Evolutionary conservation across 1,284 basidiomycete species (phyloP).

Genomic region (Dichomitus squalens): DNA sequence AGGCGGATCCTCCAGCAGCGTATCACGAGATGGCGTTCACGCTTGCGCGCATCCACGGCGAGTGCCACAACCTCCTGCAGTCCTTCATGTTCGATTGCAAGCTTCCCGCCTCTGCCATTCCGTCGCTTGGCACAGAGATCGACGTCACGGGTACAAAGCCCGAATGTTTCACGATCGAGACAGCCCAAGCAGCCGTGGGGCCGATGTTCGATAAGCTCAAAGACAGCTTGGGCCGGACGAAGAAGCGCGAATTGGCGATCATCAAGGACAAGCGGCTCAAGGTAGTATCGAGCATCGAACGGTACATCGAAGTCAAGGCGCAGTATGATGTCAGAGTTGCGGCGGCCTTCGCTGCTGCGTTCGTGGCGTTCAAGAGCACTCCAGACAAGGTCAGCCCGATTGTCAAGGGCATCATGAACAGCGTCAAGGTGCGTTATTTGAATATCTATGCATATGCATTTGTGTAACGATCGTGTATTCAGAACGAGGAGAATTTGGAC

Average conservation of each 20-base stretch:
- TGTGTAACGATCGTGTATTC: neutral
- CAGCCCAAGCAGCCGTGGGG: conserved; percentile 75
- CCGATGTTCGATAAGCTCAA: conserved; percentile 77
- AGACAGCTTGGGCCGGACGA: conserved; percentile 69
- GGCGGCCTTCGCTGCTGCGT: conserved; percentile 89
- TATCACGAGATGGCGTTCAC: conserved; percentile 93
- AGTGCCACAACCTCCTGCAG: conserved; percentile 81
- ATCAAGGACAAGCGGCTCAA: conserved; percentile 81
- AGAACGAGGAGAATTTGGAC: conserved; percentile 91
- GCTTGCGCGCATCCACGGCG: conserved; percentile 79
- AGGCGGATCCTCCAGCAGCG: conserved; percentile 72
- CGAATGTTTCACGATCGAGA: conserved; percentile 81
- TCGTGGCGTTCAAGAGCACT: conserved; percentile 82
- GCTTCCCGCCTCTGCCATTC: conserved; percentile 79
- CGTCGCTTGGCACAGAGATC: conserved; percentile 77
- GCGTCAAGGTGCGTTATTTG: conserved; percentile 78
- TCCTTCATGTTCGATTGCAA: conserved; percentile 88
- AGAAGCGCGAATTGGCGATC: conserved; percentile 75
- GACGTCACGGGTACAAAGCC: conserved; percentile 70
- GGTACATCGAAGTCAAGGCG: conserved; percentile 83
- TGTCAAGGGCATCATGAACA: conserved; percentile 97
- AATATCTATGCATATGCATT: neutral
- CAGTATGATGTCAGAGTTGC: conserved; percentile 88
- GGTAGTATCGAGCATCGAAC: conserved; percentile 78
- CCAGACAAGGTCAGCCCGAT: conserved; percentile 96